Base-by-base conservation (phyloP, 768 basidiomycete genomes). In the Holtermanniella nyarrowii region DNA sequence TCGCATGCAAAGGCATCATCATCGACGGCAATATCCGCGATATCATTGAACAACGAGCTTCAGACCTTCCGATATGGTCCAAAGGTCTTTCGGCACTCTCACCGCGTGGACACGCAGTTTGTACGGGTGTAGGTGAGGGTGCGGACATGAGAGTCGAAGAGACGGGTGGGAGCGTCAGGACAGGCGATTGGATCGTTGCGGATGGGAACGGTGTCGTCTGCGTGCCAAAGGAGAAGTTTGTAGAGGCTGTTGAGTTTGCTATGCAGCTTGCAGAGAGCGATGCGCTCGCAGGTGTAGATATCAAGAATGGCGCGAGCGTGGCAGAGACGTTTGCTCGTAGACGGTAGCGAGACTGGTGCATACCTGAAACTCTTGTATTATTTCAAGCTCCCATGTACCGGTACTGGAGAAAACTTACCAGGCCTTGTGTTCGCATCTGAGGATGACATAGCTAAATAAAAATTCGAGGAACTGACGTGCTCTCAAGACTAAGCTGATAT, bases 121-220 rank as follows among this genome's bases (percentile, higher is more conserved):
- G 44, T n/a, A 39, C 49, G 11, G 42, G 46, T 48, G 21, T 55
- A 16, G 41, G 42, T n/a, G 54, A 50, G 12, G 3, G 22, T 53
- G 2, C 49, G 46, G 2, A 46, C 49, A 25, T 50, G 41, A 20
- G 18, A 41, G n/a, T n/a, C n/a, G n/a, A n/a, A 14, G 50, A 52
- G 21, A 50, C 51, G 2, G 51, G 42, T 26, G 52, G 45, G 1
- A 14, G 40, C 25, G 31, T 60, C 41, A 46, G 52, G 25, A 52
- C 55, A 7, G 56, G 56, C 3, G 59, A 60, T 42, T 47, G 57
- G 18, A 44, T 60, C 5, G 50, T 60, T 18, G 55, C 52, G 4
- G 59, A 60, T 43, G 45, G 22, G 20, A 48, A 60, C 42, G 59
- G 59, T 0, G 24, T 57, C 5, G 52, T 50, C 1, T 53, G 45